Percentiles rank a stretch among this genome's conserved stretches.
These are phyloP conservation scores for Sarcodon aspratus DNA, from an alignment of 768 basidiomycete genomes.

Conservation along the genomic window DNA sequence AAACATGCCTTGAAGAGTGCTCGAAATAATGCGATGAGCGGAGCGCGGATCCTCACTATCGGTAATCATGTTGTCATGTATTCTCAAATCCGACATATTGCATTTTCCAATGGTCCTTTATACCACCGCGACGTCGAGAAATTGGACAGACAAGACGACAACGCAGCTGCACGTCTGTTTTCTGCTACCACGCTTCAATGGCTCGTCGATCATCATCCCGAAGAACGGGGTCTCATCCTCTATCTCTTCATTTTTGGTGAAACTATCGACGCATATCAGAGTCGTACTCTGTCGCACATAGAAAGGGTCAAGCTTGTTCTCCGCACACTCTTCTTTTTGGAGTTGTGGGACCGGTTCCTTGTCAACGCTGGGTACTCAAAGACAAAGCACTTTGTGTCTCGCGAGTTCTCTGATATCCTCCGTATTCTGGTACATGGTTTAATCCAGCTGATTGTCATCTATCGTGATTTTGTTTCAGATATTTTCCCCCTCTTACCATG, in stretches of 20 bases:
- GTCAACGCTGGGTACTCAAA: slow-evolving; percentile 8
- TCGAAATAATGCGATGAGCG: slow-evolving; percentile 23
- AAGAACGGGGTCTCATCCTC: slow-evolving; percentile 14
- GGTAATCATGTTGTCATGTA: slow-evolving; percentile 13
- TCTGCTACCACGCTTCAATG: slow-evolving; percentile 20
- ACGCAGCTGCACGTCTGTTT: slow-evolving; percentile 27
- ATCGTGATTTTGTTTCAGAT: slow-evolving; percentile 20
- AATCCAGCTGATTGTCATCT: slow-evolving; percentile 12
- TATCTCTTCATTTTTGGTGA: slow-evolving; percentile 27
- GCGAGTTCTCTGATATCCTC: slow-evolving; percentile 13
- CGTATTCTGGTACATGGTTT: slow-evolving; percentile 11
- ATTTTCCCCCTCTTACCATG: slow-evolving; percentile 26
- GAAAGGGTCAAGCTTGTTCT: slow-evolving; percentile 14
- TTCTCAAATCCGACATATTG: slow-evolving; percentile 11
- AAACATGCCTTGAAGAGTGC: slow-evolving; percentile 24
- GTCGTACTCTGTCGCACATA: slow-evolving; percentile 11
- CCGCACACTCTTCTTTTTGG: slow-evolving; percentile 13
- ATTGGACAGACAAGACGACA: slow-evolving; percentile 33
- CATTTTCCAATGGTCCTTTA: slow-evolving; percentile 10
- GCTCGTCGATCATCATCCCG: slow-evolving; percentile 13
- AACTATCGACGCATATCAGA: slow-evolving; percentile 18
- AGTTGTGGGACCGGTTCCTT: slow-evolving; percentile 14
- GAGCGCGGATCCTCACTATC: slow-evolving; percentile 16
- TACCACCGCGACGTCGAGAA: slow-evolving; percentile 24
- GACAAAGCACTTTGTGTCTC: slow-evolving; percentile 13